Conservation (phyloP, 2,329 filamentous ascomycete species). For the Scedosporium minutisporum region DNA sequence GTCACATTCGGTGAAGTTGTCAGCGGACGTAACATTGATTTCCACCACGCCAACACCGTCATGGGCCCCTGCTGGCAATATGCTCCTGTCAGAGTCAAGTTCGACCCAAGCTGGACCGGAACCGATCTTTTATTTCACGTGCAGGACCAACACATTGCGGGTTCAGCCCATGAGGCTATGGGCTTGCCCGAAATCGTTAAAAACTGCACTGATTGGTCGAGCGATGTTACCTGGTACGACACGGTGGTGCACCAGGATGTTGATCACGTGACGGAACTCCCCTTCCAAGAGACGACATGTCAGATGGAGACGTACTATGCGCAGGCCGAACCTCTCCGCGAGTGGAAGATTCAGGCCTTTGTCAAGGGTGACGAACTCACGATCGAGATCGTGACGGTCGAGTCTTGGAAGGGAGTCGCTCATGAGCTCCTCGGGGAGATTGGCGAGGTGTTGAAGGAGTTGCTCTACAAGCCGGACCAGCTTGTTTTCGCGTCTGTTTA, state of each 20-base stretch:
- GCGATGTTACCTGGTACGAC: conserved; percentile 36
- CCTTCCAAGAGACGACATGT: conserved; percentile 26
- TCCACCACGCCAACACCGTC: conserved; percentile 33
- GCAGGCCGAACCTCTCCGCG: conserved; percentile 43
- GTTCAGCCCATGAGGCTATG: conserved; percentile 44
- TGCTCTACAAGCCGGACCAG: conserved; percentile 26
- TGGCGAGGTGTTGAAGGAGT: conserved; percentile 26
- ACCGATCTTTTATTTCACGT: conserved; percentile 42
- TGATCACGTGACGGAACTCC: conserved; percentile 48
- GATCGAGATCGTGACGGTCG: conserved; percentile 51
- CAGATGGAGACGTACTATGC: conserved; percentile 50
- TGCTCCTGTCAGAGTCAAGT: conserved; percentile 51
- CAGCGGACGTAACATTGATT: conserved; percentile 51
- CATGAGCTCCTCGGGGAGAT: conserved; percentile 40
- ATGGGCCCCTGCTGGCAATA: conserved; percentile 60
- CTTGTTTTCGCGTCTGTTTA: conserved; percentile 16
- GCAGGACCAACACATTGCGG: conserved; percentile 48
- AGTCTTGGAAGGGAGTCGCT: conserved; percentile 44
- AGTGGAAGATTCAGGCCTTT: conserved; percentile 55
- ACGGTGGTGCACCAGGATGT: conserved; percentile 51
- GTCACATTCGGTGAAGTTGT: conserved; percentile 59
- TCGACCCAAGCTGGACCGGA: conserved; percentile 40
- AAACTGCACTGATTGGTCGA: conserved; percentile 35
- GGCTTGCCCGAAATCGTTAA: conserved; percentile 44
- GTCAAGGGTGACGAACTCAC: conserved; percentile 39